phyloP scores from a whole-genome alignment of 2,329 filamentous ascomycete genomes.

The Apiospora sp. region DNA sequence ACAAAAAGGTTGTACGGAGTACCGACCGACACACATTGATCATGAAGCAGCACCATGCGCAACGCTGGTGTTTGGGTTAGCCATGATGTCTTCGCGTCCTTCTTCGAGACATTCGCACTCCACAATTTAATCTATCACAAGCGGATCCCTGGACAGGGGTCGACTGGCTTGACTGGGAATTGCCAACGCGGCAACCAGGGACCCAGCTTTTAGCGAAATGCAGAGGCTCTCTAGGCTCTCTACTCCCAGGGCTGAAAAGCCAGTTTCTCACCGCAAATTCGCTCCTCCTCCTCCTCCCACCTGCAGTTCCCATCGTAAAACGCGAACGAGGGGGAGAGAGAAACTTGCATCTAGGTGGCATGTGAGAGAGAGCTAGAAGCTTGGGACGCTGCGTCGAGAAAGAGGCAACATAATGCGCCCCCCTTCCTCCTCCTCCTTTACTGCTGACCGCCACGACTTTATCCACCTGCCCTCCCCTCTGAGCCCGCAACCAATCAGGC shows the following conservation, averaged over 20 bases:
- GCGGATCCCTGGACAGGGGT: constrained; percentile 3
- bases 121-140: constrained; percentile 21
- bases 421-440: neutral
- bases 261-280: constrained; percentile 15
- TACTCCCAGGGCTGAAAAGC: neutral
- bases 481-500: constrained; percentile 8
- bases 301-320: neutral
- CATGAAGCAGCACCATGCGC: neutral
- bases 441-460: constrained; percentile 14
- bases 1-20: neutral
- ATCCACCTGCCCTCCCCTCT: constrained; percentile 1
- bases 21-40: neutral
- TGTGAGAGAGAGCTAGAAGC: neutral
- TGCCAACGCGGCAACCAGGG: constrained; percentile 13
- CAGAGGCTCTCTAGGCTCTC: neutral
- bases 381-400: neutral
- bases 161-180: neutral
- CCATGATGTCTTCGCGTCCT: constrained; percentile 10
- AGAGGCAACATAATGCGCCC: constrained; percentile 7
- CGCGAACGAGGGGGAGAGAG: neutral
- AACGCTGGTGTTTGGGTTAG: neutral
- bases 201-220: constrained; percentile 9
- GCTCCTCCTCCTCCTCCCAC: neutral
- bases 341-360: neutral
- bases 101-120: neutral